These are phyloP conservation scores for Trypanosoma avium DNA, from an alignment of 208 protist genomes.

Conservation along the genomic window DNA sequence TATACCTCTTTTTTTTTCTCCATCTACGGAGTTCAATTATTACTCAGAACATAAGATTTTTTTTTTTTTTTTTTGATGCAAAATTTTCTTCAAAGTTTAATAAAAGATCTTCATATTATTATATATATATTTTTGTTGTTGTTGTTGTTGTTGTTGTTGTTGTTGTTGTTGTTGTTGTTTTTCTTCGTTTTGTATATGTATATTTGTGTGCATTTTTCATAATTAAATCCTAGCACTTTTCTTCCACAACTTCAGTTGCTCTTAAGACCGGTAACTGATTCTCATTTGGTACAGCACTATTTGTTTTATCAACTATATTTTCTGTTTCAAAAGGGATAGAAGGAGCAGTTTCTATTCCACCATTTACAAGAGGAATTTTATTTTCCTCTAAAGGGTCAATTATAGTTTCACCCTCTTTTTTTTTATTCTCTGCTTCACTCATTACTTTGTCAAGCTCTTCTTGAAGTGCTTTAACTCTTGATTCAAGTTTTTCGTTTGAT, in stretches of 20 bases:
- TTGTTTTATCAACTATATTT: not conserved
- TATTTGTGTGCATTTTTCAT: not conserved
- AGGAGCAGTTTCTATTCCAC: not conserved
- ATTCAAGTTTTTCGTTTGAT: slow-evolving; percentile 57
- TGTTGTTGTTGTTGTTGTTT: not conserved
- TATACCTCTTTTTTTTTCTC: too few relatives aligned
- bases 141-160: too few relatives aligned
- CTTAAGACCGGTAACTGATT: not conserved
- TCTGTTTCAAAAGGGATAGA: not conserved
- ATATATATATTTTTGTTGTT: too few relatives aligned
- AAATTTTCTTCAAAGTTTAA: too few relatives aligned
- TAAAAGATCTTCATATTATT: too few relatives aligned
- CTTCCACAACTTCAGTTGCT: not conserved
- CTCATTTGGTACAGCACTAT: not conserved
- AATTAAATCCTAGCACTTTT: not conserved
- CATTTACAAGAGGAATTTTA: not conserved
- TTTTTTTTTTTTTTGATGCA: too few relatives aligned
- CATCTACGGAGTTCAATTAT: too few relatives aligned
- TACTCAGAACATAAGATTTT: too few relatives aligned
- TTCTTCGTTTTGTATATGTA: not conserved
- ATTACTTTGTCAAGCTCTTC: slow-evolving; percentile 37
- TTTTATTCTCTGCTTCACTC: not conserved
- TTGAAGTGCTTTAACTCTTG: slow-evolving; percentile 45
- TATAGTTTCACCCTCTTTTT: not conserved
- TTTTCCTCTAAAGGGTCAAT: not conserved